These are phyloP conservation scores for Glycyrrhiza uralensis DNA, from an alignment of 306 rosid genomes.

Conservation along the genomic window DNA sequence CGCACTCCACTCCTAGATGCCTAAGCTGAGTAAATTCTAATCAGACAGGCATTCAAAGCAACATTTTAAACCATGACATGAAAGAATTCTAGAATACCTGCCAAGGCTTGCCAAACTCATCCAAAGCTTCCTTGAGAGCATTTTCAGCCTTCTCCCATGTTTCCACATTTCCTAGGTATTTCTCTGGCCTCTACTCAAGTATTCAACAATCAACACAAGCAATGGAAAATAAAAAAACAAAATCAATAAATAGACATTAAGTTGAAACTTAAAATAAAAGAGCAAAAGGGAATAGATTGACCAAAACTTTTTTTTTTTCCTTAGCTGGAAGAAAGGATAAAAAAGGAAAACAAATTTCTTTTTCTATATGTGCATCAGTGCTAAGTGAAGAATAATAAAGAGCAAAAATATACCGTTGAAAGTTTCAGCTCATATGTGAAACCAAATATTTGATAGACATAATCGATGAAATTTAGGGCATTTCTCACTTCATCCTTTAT, in stretches of 20 bases:
- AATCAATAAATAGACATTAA: neutral
- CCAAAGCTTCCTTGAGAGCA: constrained; percentile 77
- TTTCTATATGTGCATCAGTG: neutral
- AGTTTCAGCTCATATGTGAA: constrained; percentile 90
- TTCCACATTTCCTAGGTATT: constrained; percentile 64
- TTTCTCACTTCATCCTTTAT: constrained; percentile 84
- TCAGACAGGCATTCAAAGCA: neutral
- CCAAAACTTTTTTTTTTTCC: neutral
- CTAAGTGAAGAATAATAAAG: constrained; percentile 6
- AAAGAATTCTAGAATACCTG: constrained; percentile 48
- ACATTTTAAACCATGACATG: neutral
- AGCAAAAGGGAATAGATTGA: neutral
- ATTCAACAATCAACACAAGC: constrained; percentile 15
- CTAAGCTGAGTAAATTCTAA: neutral
- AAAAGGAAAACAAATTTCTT: neutral
- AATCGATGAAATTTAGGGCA: constrained; percentile 66
- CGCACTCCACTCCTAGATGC: neutral
- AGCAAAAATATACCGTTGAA: constrained; percentile 65
- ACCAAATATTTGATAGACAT: constrained; percentile 66
- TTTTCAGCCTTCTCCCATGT: constrained; percentile 95
- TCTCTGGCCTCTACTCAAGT: constrained; percentile 78
- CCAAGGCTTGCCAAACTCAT: constrained; percentile 90
- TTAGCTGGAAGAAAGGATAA: neutral
- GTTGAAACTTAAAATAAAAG: neutral
- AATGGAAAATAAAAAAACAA: neutral